A percentile compares a stretch with the other conserved stretches of the same genome.
phyloP scores from a whole-genome alignment of 1,139 yeast species.

The Maudiozyma humilis region DNA sequence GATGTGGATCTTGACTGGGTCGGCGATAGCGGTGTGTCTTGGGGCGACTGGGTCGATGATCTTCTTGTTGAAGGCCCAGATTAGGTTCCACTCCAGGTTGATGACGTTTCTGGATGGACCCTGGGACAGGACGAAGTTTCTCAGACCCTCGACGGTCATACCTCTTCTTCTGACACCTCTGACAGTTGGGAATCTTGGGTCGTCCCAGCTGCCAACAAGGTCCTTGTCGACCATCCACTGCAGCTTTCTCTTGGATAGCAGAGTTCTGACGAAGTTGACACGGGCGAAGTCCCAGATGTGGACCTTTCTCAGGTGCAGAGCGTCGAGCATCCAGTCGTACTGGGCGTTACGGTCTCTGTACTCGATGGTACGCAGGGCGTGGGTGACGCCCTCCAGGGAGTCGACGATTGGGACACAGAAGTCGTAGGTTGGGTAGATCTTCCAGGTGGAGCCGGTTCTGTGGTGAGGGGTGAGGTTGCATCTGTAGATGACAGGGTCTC shows the following conservation, averaged over 20 bases:
- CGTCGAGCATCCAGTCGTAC: constrained; percentile 88
- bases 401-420: constrained; percentile 97
- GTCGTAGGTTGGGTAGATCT: constrained; percentile 94
- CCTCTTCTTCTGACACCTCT: constrained; percentile 99
- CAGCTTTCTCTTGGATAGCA: constrained; percentile 89
- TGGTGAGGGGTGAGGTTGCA: constrained; percentile 94
- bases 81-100: constrained; percentile 91
- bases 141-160: constrained; percentile 95
- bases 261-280: constrained; percentile 89
- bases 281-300: constrained; percentile 97
- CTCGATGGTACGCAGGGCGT: constrained; percentile 92
- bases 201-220: constrained; percentile 89
- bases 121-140: constrained; percentile 85
- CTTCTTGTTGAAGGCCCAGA: constrained; percentile 96
- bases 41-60: constrained; percentile 94
- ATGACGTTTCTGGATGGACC: constrained; percentile 96
- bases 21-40: constrained; percentile 76
- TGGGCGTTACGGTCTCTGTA: constrained; percentile 97
- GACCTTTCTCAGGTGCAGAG: constrained; percentile 76
- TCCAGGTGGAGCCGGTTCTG: constrained; percentile 88
- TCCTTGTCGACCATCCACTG: constrained; percentile 96
- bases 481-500: constrained; percentile 97
- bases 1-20: constrained; percentile 59
- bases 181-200: constrained; percentile 98
- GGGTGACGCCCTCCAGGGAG: constrained; percentile 91